phyloP scores from a whole-genome alignment of 2,329 filamentous ascomycete genomes.

The Chrysoporthe deuterocubensis region DNA sequence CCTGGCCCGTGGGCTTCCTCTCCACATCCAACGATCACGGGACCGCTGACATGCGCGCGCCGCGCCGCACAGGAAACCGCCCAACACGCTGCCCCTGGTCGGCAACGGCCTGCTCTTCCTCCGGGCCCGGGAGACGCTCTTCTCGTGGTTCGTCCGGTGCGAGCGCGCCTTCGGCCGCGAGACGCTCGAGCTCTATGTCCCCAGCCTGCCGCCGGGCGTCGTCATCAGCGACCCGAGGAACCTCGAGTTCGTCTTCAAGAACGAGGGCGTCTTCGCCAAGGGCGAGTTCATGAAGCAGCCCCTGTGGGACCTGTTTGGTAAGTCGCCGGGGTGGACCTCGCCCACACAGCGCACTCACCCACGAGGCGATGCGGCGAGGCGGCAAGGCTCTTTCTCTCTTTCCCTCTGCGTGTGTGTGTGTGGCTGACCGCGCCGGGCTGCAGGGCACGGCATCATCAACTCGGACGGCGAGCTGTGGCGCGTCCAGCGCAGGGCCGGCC shows the following conservation, averaged over 20 bases:
- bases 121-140: constrained; percentile 61
- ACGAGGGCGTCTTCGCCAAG: constrained; percentile 64
- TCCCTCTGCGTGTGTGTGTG: too few species aligned
- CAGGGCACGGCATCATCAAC: constrained; percentile 68
- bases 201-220: constrained; percentile 64
- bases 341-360: too few species aligned
- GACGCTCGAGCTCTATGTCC: constrained; percentile 66
- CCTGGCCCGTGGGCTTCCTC: too few species aligned
- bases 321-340: constrained; percentile 7
- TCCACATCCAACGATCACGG: background rate
- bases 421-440: background rate
- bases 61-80: constrained; percentile 45
- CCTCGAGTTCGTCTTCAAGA: constrained; percentile 65
- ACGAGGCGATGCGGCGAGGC: background rate
- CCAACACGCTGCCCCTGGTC: constrained; percentile 56
- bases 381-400: background rate
- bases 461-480: constrained; percentile 67
- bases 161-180: constrained; percentile 60
- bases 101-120: constrained; percentile 67
- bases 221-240: constrained; percentile 66
- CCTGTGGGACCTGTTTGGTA: constrained; percentile 66
- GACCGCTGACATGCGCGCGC: too few species aligned
- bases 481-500: constrained; percentile 64
- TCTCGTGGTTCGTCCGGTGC: constrained; percentile 65
- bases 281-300: constrained; percentile 64